These are phyloP conservation scores for Globisporangium viniferum DNA, from an alignment of 352 stramenopile species.

Conservation along the genomic window DNA sequence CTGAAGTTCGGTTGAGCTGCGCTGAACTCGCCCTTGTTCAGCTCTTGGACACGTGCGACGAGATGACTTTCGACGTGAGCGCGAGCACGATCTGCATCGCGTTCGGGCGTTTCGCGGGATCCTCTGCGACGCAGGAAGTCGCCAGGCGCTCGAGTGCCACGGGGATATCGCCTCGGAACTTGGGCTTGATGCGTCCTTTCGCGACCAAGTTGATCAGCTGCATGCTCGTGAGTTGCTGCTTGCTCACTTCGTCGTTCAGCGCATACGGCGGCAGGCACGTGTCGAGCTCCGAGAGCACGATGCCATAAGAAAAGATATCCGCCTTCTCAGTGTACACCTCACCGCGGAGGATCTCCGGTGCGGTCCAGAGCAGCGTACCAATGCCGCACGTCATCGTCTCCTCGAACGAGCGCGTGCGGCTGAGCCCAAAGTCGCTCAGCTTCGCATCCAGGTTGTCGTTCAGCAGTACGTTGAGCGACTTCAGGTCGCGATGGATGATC, in stretches of 20 bases:
- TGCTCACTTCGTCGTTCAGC: constrained; percentile 21
- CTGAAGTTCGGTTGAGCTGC: too few species aligned
- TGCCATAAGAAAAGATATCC: constrained; percentile 36
- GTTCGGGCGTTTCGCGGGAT: constrained; percentile 19
- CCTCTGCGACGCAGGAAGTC: constrained; percentile 13
- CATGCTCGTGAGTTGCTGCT: constrained; percentile 26
- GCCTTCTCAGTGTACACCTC: constrained; percentile 40
- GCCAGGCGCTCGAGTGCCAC: constrained; percentile 15
- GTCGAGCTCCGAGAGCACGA: constrained; percentile 35
- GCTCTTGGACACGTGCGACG: constrained; percentile 10
- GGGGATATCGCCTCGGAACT: constrained; percentile 17
- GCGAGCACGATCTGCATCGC: constrained; percentile 23
- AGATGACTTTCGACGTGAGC: constrained; percentile 17
- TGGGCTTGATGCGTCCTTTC: constrained; percentile 19
- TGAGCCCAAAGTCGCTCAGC: constrained; percentile 64
- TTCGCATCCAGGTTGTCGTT: constrained; percentile 57
- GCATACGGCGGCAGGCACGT: constrained; percentile 34
- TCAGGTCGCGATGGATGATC: constrained; percentile 13
- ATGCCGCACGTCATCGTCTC: constrained; percentile 43
- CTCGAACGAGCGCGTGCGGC: constrained; percentile 24
- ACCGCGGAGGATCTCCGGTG: constrained; percentile 45
- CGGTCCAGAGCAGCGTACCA: constrained; percentile 43
- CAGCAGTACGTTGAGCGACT: constrained; percentile 26
- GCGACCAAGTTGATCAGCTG: constrained; percentile 30
- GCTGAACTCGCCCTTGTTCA: background rate